A percentile compares a stretch with the other conserved stretches of the same genome.
Evolutionary conservation across 495 filamentous ascomycete species (phyloP).

Genomic region (Aspergillus saccharolyticus): DNA sequence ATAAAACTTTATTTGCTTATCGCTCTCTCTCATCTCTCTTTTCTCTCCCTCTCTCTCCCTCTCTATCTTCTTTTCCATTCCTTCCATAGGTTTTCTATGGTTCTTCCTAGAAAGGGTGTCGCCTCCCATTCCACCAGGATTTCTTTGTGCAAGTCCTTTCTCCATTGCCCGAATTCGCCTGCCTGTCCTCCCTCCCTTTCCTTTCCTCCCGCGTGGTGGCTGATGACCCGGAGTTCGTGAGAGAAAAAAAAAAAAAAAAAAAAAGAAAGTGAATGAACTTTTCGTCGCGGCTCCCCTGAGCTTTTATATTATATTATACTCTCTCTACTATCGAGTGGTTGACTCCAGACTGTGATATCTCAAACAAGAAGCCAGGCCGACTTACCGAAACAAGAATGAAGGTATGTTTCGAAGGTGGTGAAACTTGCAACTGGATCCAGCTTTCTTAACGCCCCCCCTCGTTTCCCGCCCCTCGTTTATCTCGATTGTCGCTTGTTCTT

Average conservation of each 20-base stretch:
- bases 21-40: slow-evolving; percentile 17
- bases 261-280: background rate
- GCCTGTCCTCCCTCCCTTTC: background rate
- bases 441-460: slow-evolving; percentile 7
- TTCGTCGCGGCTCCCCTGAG: background rate
- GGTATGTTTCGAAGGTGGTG: slow-evolving; percentile 14
- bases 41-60: no score
- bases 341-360: background rate
- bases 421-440: slow-evolving; percentile 1
- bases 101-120: background rate
- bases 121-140: background rate
- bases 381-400: slow-evolving; percentile 20
- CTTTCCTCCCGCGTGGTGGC: background rate
- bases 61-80: no score
- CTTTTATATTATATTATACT: background rate
- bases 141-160: background rate
- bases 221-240: background rate
- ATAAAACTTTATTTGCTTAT: slow-evolving; percentile 2
- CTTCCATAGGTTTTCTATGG: background rate
- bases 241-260: no score
- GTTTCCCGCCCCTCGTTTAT: slow-evolving; percentile 17
- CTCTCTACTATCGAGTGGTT: background rate
- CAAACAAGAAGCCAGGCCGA: background rate
- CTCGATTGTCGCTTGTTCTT: slow-evolving; percentile 19
- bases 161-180: background rate